Percentiles rank a stretch among this genome's conserved stretches.
phyloP scores from a whole-genome alignment of 2,329 filamentous ascomycete genomes.

The Aspergillus aculeatinus region DNA sequence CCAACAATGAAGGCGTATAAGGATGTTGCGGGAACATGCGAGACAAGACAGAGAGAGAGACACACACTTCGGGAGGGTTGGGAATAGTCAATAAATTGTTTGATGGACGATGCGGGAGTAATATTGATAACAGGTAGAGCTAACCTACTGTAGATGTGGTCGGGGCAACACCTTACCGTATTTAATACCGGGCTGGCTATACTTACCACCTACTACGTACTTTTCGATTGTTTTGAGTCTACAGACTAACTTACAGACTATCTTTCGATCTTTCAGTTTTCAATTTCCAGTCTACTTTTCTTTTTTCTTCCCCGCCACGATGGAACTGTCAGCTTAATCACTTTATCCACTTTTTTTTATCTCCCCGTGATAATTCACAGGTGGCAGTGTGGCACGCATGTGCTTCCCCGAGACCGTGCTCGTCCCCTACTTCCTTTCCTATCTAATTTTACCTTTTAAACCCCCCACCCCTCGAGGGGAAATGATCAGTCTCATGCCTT shows the following conservation, averaged over 20 bases:
- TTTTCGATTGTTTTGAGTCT: too few relatives aligned
- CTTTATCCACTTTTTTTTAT: neutral
- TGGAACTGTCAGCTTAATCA: neutral
- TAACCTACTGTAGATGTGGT: neutral
- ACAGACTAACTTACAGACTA: neutral
- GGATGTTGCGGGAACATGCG: neutral
- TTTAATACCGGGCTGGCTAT: neutral
- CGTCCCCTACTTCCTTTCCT: neutral
- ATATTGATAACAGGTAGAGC: neutral
- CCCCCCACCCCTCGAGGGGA: neutral
- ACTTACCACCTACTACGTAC: too few relatives aligned
- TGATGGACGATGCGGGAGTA: neutral
- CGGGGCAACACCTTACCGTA: neutral
- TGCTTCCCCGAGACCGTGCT: neutral
- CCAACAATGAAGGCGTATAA: neutral
- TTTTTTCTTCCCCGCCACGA: neutral
- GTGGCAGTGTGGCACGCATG: neutral
- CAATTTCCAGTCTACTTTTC: neutral
- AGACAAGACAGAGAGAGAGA: neutral
- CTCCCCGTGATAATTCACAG: neutral
- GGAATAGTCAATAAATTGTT: neutral
- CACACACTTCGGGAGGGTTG: neutral
- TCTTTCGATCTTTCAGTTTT: neutral
- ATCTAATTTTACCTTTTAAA: neutral
- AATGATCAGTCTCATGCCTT: neutral